These are phyloP conservation scores for Xylaria multiplex DNA, from an alignment of 2,329 filamentous ascomycete species.

Conservation along the genomic window DNA sequence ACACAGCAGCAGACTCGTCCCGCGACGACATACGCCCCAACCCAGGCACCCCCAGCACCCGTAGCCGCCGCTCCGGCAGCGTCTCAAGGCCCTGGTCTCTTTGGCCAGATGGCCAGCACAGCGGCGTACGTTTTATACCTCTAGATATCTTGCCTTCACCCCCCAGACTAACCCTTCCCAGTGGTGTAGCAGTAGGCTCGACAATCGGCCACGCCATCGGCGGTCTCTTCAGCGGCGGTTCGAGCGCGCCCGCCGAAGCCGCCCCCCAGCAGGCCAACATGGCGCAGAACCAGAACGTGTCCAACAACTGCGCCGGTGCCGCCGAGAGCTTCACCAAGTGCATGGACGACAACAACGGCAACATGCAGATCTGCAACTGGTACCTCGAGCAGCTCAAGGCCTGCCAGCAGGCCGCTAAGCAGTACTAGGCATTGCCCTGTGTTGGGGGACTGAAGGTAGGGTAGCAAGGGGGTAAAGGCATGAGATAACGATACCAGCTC, in stretches of 20 bases:
- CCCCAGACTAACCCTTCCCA: slow-evolving; percentile 54
- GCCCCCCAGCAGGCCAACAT: slow-evolving; percentile 60
- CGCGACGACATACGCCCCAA: slow-evolving; percentile 71
- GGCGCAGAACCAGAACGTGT: slow-evolving; percentile 62
- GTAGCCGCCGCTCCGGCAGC: slow-evolving; percentile 56
- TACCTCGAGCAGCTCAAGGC: slow-evolving; percentile 97
- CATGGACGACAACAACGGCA: slow-evolving; percentile 94
- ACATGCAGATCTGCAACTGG: slow-evolving; percentile 97
- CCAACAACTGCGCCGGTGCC: slow-evolving; percentile 79
- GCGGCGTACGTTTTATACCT: slow-evolving; percentile 72
- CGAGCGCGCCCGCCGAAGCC: slow-evolving; percentile 66
- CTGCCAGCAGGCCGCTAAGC: slow-evolving; percentile 80
- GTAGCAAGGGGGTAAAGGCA: background rate
- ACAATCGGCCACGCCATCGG: slow-evolving; percentile 95
- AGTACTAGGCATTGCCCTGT: slow-evolving; percentile 62
- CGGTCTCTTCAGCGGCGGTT: slow-evolving; percentile 83
- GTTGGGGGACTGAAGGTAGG: background rate
- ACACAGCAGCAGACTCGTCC: slow-evolving; percentile 72
- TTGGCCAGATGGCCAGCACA: slow-evolving; percentile 97
- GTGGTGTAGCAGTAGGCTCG: slow-evolving; percentile 95
- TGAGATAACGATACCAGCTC: background rate
- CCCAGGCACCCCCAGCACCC: slow-evolving; percentile 58
- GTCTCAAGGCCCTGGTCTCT: slow-evolving; percentile 81
- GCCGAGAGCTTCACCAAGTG: slow-evolving; percentile 90
- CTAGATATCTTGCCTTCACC: background rate